Evolutionary conservation across 768 basidiomycete genomes (phyloP).

Genomic region (Trichaptum fuscoviolaceum): DNA sequence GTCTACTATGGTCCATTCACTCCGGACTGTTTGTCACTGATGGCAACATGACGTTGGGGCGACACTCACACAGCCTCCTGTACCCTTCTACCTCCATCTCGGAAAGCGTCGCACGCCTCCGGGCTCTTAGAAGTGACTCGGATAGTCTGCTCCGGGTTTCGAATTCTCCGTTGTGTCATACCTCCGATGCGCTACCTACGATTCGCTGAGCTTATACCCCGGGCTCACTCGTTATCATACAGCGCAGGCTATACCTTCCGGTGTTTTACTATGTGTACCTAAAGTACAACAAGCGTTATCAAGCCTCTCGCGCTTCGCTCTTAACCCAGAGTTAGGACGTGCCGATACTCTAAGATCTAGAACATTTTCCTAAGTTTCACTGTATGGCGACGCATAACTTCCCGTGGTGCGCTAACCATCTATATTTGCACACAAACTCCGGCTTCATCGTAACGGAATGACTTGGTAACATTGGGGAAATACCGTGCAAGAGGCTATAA

Average conservation of each 20-base stretch:
- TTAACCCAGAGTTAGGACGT: background rate
- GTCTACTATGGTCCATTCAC: background rate
- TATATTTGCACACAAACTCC: background rate
- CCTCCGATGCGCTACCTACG: background rate
- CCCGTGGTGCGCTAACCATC: background rate
- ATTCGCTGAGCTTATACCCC: background rate
- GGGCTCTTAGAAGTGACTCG: background rate
- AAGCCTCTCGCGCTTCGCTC: background rate
- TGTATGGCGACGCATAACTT: background rate
- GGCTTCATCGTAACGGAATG: background rate
- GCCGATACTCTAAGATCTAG: background rate
- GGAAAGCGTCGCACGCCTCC: background rate
- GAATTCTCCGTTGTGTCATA: background rate
- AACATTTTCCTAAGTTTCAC: background rate
- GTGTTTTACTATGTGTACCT: background rate
- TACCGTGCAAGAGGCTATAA: background rate
- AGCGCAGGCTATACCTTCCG: background rate
- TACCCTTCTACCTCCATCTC: background rate
- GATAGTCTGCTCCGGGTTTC: background rate
- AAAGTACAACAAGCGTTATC: background rate
- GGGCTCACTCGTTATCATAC: background rate
- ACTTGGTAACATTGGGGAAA: background rate
- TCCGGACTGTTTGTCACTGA: background rate
- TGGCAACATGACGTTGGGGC: background rate
- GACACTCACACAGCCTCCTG: background rate